Evolutionary conservation across 495 filamentous ascomycete genomes (phyloP), one percentile per base, ranked within the genome.

Genomic region (Aspergillus kassunensis): DNA sequence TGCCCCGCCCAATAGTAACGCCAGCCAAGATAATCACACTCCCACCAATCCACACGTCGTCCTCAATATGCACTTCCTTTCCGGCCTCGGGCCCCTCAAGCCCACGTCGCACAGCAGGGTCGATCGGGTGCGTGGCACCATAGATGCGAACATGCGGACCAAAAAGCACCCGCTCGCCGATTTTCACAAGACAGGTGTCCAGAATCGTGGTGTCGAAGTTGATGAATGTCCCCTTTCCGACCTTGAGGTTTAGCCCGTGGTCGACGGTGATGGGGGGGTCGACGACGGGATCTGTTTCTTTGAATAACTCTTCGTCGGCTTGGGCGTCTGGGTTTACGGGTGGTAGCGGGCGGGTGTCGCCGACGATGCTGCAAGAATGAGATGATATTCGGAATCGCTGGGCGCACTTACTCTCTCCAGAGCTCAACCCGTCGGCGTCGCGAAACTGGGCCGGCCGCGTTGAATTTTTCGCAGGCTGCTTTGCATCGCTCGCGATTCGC

Each of bases 31-130:
- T 74, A n/a, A 78, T 72, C 4, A 80, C 86, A 57, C 80, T 84
- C 0, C 88, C 89, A 0, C 88, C 87, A 45, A 96, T 71, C 89
- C 89, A 95, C 44, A 87, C 89, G 63, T 96, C 90, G 55, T 92
- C 87, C 3, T 83, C 88, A 42, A 96, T 81, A 13, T 73, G 77
- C 40, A 95, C 85, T 34, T 88, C 84, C 57, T 79, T 82, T 2
- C 90, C 89, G 12, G 70, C 60, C 64, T 95, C 90, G 0, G 89
- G 86, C 0, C 89, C 89, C 37, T 79, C 69, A 4, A 81, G 76
- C 0, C 90, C 88, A 47, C 86, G 84, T 10, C 88, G 74, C 2
- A 87, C 61, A 4, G 72, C 72, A 0, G 86, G 87, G 50, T 91
- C 84, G 6, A 88, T 73, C 2, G 88, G 88, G 61, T 95, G 90